A percentile compares a stretch with the other conserved stretches of the same genome.
Evolutionary conservation across 2,329 filamentous ascomycete species (phyloP).

Genomic region (Fusarium sororula): DNA sequence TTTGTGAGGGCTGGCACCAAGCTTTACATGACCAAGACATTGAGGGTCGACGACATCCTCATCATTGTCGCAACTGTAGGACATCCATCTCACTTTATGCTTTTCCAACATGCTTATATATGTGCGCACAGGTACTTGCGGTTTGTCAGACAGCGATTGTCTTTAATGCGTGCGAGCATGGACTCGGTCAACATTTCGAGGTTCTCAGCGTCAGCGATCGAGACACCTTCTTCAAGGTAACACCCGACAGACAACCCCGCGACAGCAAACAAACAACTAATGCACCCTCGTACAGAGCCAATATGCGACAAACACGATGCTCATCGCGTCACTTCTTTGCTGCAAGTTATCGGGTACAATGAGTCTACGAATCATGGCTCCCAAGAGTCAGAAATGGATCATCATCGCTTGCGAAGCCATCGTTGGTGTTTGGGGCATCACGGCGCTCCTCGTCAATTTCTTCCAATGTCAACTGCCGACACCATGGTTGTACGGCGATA

Average conservation of each 20-base stretch:
- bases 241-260: too few relatives aligned
- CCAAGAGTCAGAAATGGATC: slow-evolving; percentile 33
- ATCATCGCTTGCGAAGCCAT: slow-evolving; percentile 31
- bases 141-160: slow-evolving; percentile 35
- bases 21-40: slow-evolving; percentile 42
- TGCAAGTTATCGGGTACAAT: slow-evolving; percentile 43
- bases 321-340: slow-evolving; percentile 39
- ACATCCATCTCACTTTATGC: background rate
- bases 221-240: slow-evolving; percentile 42
- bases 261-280: slow-evolving; percentile 8
- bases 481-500: slow-evolving; percentile 42
- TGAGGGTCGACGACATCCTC: slow-evolving; percentile 41
- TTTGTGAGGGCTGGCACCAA: slow-evolving; percentile 42
- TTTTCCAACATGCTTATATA: background rate
- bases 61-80: slow-evolving; percentile 40
- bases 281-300: slow-evolving; percentile 25
- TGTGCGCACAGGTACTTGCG: slow-evolving; percentile 28
- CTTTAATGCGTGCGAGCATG: slow-evolving; percentile 34
- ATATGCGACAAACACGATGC: slow-evolving; percentile 41
- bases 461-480: slow-evolving; percentile 41
- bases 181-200: slow-evolving; percentile 34
- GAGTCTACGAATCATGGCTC: slow-evolving; percentile 39
- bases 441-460: slow-evolving; percentile 38
- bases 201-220: slow-evolving; percentile 17
- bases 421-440: slow-evolving; percentile 37